Evolutionary conservation across 1,284 basidiomycete genomes (phyloP).

Genomic region (Nidula niveotomentosa): DNA sequence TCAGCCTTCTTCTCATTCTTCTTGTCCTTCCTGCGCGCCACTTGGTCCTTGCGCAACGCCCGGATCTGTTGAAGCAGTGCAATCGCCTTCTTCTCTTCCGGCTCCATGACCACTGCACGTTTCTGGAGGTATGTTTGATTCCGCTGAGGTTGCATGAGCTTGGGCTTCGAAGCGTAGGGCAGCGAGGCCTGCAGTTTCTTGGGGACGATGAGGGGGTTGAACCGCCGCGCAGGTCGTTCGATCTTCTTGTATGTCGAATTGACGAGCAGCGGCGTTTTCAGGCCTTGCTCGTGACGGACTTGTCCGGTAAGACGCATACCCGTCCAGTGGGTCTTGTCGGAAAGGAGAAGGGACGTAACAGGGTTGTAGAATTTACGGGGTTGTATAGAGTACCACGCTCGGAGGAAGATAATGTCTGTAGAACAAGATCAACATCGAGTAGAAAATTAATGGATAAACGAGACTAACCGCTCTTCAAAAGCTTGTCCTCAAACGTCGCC

Average conservation of each 20-base stretch:
- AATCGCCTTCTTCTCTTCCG: constrained; percentile 92
- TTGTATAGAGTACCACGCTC: constrained; percentile 96
- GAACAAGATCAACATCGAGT: constrained; percentile 6
- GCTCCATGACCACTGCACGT: constrained; percentile 93
- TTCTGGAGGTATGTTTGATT: constrained; percentile 86
- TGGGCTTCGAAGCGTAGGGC: constrained; percentile 93
- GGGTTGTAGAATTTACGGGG: constrained; percentile 98
- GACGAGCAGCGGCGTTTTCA: constrained; percentile 81
- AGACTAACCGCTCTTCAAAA: constrained; percentile 86
- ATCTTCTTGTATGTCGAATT: constrained; percentile 91
- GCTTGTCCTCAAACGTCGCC: constrained; percentile 98
- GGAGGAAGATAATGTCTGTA: constrained; percentile 94
- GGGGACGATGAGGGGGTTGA: constrained; percentile 90
- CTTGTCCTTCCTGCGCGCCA: constrained; percentile 77
- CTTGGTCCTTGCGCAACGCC: constrained; percentile 89
- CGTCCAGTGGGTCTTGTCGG: constrained; percentile 77
- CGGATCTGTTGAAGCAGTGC: constrained; percentile 95
- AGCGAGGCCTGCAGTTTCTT: constrained; percentile 87
- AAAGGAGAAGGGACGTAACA: constrained; percentile 87
- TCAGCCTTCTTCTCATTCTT: constrained; percentile 71
- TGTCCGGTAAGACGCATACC: constrained; percentile 98
- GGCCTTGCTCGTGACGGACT: constrained; percentile 80
- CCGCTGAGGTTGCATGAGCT: constrained; percentile 74
- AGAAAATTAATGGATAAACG: background rate
- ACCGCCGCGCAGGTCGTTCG: constrained; percentile 79